Base-by-base conservation (phyloP, 2,329 filamentous ascomycete genomes). In the Macrophomina pseudophaseolina region DNA sequence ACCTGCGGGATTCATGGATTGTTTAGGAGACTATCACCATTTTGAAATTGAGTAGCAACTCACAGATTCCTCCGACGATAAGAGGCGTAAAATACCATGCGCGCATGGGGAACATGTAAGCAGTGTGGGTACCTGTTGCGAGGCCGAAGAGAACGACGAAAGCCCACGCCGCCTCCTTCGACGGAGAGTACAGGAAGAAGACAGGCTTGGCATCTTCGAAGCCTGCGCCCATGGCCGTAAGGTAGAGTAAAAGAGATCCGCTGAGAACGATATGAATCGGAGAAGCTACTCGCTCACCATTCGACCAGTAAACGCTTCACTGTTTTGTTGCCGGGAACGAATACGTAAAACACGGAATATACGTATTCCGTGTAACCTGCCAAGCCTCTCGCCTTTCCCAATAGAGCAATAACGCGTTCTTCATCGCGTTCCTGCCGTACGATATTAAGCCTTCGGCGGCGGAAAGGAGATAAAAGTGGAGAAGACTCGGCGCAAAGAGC, bases 11-110 rank as follows among this genome's bases (percentile, higher is more conserved):
- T 28, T 16, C 11, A 44, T 9, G 11, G 16, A 14, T 14, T 1
- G 16, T 44, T 44, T 18, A 44, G 35, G 11, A 8, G 35, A 12
- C 2, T 38, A 12, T 38, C 6, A 12, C 7, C 35, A 38, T 7
- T 8, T 38, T 38, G 35, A 38, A 38, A 12, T 38, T 38, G 35
- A 8, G 35, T n/a, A 28, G 30, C 4, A 12, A 73, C 75, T 66
- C 76, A 85, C 83, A 84, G n/a, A 80, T 64, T 23, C 82, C 81
- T 18, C 84, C 84, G 18, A 86, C 72, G 5, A 83, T 69, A 53
- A 87, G 82, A 0, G 85, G 81, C 2, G 83, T 81, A 69, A 85
- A 82, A 72, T 83, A 86, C 81, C 82, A 85, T 1, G 81, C 80
- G 35, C 78, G 74, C 1, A 76, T 75, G 14, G 71, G 72, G 38